These are phyloP conservation scores for Deinandra increscens DNA, from an alignment of 129 eudicot species.

Conservation along the genomic window DNA sequence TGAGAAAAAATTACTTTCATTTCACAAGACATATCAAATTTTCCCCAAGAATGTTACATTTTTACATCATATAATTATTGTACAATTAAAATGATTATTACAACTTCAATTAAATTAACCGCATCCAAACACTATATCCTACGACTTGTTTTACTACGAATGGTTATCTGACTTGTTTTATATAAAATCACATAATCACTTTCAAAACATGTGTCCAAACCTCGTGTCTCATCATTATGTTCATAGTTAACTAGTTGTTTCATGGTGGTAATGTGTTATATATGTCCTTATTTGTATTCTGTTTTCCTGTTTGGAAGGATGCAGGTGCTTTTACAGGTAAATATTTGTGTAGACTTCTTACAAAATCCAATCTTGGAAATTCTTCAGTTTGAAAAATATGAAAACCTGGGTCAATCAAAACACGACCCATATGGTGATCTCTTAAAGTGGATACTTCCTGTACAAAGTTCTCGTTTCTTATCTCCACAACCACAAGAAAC, in stretches of 20 bases:
- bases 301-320: slow-evolving; percentile 79
- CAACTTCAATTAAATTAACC: neutral
- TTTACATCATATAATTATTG: too few species aligned
- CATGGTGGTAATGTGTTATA: neutral
- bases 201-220: neutral
- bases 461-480: slow-evolving; percentile 59
- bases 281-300: slow-evolving; percentile 44
- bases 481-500: slow-evolving; percentile 60
- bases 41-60: neutral
- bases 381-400: slow-evolving; percentile 74
- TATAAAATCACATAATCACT: neutral
- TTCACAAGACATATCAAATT: too few species aligned
- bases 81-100: too few species aligned
- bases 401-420: slow-evolving; percentile 23
- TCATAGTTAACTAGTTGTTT: neutral
- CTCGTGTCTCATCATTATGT: neutral
- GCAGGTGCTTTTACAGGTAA: slow-evolving; percentile 92
- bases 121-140: neutral
- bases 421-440: slow-evolving; percentile 77
- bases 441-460: slow-evolving; percentile 80
- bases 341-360: slow-evolving; percentile 54
- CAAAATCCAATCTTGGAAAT: slow-evolving; percentile 75
- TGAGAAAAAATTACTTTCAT: too few species aligned
- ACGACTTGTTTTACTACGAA: too few species aligned
- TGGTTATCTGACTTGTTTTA: neutral